These are phyloP conservation scores for Didymella segeticola DNA, from an alignment of 2,329 filamentous ascomycete genomes.

Conservation along the genomic window DNA sequence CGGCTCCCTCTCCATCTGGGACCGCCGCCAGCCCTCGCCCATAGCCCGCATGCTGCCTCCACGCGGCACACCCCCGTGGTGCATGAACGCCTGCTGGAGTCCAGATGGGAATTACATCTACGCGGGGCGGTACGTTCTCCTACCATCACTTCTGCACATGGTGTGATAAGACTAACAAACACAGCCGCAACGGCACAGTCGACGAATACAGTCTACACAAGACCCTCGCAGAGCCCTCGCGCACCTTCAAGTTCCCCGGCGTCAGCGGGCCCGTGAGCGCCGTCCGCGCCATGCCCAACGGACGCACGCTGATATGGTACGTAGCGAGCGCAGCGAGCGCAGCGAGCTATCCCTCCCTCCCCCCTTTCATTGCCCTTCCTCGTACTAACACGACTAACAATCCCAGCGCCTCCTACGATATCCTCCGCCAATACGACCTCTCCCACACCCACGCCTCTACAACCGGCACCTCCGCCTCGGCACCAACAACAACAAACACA, in stretches of 20 bases:
- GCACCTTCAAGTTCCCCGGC: conserved; percentile 84
- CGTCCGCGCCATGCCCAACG: conserved; percentile 89
- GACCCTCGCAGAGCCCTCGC: conserved; percentile 73
- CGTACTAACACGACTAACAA: conserved; percentile 17
- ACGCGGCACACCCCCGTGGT: conserved; percentile 87
- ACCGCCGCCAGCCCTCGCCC: conserved; percentile 76
- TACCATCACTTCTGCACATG: not conserved
- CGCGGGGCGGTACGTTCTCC: conserved; percentile 66
- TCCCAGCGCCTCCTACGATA: conserved; percentile 84
- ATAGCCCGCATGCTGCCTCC: conserved; percentile 79
- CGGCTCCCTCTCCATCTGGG: conserved; percentile 92
- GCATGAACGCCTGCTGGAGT: conserved; percentile 96
- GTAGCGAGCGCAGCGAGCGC: no score
- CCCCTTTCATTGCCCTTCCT: not conserved
- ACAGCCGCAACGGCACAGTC: conserved; percentile 79
- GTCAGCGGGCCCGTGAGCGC: conserved; percentile 91
- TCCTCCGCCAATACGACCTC: conserved; percentile 90
- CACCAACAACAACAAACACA: no score
- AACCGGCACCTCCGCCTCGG: not conserved
- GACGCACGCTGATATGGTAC: conserved; percentile 86
- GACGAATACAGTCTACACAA: conserved; percentile 93
- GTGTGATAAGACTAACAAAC: not conserved
- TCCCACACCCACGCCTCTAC: conserved; percentile 59
- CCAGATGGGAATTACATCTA: conserved; percentile 96
- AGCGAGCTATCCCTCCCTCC: not conserved